Evolutionary conservation across 495 filamentous ascomycete genomes (phyloP), one percentile per base, ranked within the genome.

Genomic region (Darksidea phi): DNA sequence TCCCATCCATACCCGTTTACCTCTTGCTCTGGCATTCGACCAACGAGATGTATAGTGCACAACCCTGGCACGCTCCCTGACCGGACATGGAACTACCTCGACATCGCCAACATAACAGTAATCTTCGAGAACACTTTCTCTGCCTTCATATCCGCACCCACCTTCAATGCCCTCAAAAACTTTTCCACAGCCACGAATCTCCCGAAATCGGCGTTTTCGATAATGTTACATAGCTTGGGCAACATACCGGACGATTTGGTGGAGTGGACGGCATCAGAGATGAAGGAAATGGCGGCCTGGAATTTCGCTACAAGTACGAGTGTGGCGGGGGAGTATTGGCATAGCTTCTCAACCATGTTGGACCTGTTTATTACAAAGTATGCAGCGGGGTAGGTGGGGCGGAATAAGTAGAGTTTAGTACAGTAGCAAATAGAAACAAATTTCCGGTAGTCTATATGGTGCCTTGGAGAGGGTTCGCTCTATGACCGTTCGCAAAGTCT

Each of bases 101-200:
- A 64, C 42, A 25, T 64, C 38, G 48, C 61, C 42, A 43, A 64
- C 47, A 51, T 66, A 21, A 66, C 63, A 45, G 63, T 66, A 5
- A 32, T 66, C 50, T 66, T 50, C 47, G 63, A 66, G 47, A 34
- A 66, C 6, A 66, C 63, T 5, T 66, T 48, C 36, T 18, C 32
- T 17, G 28, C 49, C 34, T 66, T 15, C n/a, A 15, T 66, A 48
- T 43, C 55, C 43, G 26, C 15, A 10, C 7, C 52, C 1, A 56
- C 41, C 2, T 66, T 56, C 57, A 52, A 60, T 21, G n/a, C 1
- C 1, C 23, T 66, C 7, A 61, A 58, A 52, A 38, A 21, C 1
- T 32, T 63, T 2, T 12, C 24, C 47, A 48, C 18, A 0, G 37
- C 15, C n/a, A 36, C 41, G 0, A 42, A 46, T 17, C 28, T 42